Evolutionary conservation across 116 monocot species (phyloP).

Genomic region (Phalaenopsis hybrid): DNA sequence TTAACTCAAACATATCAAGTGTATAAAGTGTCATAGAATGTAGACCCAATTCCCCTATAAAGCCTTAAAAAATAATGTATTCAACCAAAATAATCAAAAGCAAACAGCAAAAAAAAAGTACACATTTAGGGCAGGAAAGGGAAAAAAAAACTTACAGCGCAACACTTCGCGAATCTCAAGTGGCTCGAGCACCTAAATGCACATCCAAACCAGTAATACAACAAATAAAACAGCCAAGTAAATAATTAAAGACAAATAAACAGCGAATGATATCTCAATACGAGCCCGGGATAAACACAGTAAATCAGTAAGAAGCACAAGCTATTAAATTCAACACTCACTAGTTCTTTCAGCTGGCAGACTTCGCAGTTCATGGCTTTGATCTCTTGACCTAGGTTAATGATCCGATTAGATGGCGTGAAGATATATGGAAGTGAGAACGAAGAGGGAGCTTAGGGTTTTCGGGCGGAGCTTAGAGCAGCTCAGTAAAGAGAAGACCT

Average conservation of each 20-base stretch:
- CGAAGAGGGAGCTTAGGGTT: not conserved
- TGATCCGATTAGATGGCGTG: not conserved
- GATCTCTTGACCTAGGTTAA: not conserved
- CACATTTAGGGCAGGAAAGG: not conserved
- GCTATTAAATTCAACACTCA: constrained; percentile 13
- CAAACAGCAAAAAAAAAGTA: not conserved
- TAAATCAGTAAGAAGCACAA: not conserved
- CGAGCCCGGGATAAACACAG: not conserved
- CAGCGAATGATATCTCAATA: not conserved
- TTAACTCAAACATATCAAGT: not conserved
- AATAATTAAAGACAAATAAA: not conserved
- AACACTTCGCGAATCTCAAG: constrained; percentile 82
- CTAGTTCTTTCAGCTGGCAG: constrained; percentile 74
- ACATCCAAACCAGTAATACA: constrained; percentile 1
- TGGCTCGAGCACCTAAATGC: constrained; percentile 58
- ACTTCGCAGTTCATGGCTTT: constrained; percentile 63
- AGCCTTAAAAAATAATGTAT: not conserved
- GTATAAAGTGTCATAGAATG: not conserved
- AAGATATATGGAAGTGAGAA: not conserved
- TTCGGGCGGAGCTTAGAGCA: not conserved
- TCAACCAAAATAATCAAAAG: not conserved
- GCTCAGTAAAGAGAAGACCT: not conserved
- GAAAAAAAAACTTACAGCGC: constrained; percentile 59
- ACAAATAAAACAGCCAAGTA: not conserved
- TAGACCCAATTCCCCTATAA: not conserved